phyloP scores from a whole-genome alignment of 805 yeast species.

The Candida maesae region DNA sequence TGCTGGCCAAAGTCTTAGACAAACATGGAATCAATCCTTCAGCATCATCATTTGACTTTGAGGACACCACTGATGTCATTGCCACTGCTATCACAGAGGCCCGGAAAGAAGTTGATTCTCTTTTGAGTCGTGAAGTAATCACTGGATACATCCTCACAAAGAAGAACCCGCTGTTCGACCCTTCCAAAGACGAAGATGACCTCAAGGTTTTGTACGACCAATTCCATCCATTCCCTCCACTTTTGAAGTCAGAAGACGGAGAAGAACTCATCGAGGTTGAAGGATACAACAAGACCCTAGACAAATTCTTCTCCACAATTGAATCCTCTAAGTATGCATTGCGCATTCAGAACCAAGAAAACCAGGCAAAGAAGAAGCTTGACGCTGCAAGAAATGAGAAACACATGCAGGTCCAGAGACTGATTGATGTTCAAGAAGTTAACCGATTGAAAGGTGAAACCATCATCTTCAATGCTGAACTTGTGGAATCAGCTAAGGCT shows the following conservation, averaged over 20 bases:
- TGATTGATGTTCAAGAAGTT: conserved; percentile 56
- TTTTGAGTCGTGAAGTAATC: conserved; percentile 35
- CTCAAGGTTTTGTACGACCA: conserved; percentile 55
- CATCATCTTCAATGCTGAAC: conserved; percentile 62
- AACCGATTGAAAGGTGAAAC: conserved; percentile 70
- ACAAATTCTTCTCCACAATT: conserved; percentile 76
- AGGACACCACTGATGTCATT: conserved; percentile 29
- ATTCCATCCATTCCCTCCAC: conserved; percentile 66
- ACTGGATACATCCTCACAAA: conserved; percentile 65
- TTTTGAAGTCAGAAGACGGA: conserved; percentile 34
- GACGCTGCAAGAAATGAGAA: conserved; percentile 75
- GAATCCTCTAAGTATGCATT: conserved; percentile 78
- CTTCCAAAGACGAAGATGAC: conserved; percentile 37
- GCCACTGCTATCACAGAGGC: conserved; percentile 44
- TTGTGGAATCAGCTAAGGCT: conserved; percentile 66
- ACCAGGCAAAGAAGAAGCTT: conserved; percentile 69
- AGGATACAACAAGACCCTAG: conserved; percentile 81
- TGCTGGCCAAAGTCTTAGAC: conserved; percentile 57
- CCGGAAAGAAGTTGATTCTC: conserved; percentile 37
- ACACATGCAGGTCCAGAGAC: conserved; percentile 59
- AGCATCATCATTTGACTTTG: conserved; percentile 30
- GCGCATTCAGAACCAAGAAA: conserved; percentile 70
- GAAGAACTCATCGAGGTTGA: conserved; percentile 39
- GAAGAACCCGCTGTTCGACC: conserved; percentile 47
- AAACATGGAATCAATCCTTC: conserved; percentile 46